Evolutionary conservation across 2,329 filamentous ascomycete species (phyloP), one percentile per base, ranked within the genome.

Genomic region (Didymella pinodella): DNA sequence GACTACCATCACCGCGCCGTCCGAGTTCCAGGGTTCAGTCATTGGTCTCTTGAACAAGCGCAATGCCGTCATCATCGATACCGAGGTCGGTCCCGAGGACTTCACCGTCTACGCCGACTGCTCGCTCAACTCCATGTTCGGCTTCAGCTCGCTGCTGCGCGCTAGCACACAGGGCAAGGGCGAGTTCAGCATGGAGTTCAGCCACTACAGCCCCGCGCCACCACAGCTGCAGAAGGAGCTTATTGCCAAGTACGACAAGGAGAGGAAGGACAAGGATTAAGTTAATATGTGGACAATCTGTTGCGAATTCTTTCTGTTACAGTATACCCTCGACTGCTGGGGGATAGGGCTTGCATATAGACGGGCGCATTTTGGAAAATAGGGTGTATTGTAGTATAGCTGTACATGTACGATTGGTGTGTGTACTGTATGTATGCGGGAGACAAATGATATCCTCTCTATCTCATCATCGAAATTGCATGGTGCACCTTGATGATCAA

Each of bases 101-200:
- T 98, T 99, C 74, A 96, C 92, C 6, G 85, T 98, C 58, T 87
- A 89, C 55, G 93, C 93, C 26, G 95, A 98, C 80, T 97, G 93
- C 82, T 93, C 90, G 76, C 80, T 99, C 76, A 97, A 98, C 78
- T 88, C 90, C 77, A 99, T 99, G 95, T 99, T 99, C 77, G 95
- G 95, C 64, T 98, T 99, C 82, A 93, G 89, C 72, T 91, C 89
- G 41, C 91, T 97, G 79, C 81, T 99, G 67, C 87, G 95, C 69
- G 95, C 95, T 14, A 91, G 93, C 22, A 98, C 93, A 2, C 95
- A 99, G 82, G 95, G 95, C 63, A 99, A 99, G 85, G 95, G 95
- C 72, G 95, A 99, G 82, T 99, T 97, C 76, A 90, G 86, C 72
- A 98, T 99, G 95, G 95, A 99, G 81, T 99, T 99, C 74, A 95